A percentile compares a stretch with the other conserved stretches of the same genome.
phyloP scores from a whole-genome alignment of 2,329 filamentous ascomycete genomes.

The Beauveria asiatica region DNA sequence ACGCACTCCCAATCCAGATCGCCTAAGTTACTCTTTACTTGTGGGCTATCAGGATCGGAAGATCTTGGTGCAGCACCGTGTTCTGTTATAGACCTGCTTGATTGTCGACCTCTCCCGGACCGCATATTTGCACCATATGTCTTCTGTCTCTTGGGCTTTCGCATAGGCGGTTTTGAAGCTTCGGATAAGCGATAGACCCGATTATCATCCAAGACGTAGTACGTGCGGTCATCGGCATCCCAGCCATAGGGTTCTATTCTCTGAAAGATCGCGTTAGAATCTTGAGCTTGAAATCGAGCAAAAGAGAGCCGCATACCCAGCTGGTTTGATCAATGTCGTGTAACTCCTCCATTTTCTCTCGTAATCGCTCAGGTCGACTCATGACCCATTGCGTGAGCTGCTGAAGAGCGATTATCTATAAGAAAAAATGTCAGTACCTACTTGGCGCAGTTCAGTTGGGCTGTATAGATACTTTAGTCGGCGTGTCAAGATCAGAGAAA shows the following conservation, averaged over 20 bases:
- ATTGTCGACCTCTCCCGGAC: slow-evolving; percentile 63
- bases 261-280: slow-evolving; percentile 29
- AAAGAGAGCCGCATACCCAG: slow-evolving; percentile 52
- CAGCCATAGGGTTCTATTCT: slow-evolving; percentile 79
- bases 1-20: slow-evolving; percentile 86
- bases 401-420: slow-evolving; percentile 66
- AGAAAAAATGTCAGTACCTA: not conserved
- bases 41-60: slow-evolving; percentile 23
- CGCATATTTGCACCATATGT: slow-evolving; percentile 42
- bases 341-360: slow-evolving; percentile 76
- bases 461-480: slow-evolving; percentile 56
- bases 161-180: slow-evolving; percentile 49
- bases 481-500: slow-evolving; percentile 75
- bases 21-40: slow-evolving; percentile 56
- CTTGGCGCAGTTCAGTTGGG: not conserved
- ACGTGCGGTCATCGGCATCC: slow-evolving; percentile 77
- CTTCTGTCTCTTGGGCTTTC: slow-evolving; percentile 57
- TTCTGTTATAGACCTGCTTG: slow-evolving; percentile 13
- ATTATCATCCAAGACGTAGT: slow-evolving; percentile 90
- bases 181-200: slow-evolving; percentile 85
- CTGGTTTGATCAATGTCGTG: slow-evolving; percentile 71
- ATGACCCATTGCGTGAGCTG: slow-evolving; percentile 86
- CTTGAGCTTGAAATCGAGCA: no score
- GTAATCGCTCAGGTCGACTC: slow-evolving; percentile 75
- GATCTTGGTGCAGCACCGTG: slow-evolving; percentile 14